These are phyloP conservation scores for Agastache rugosa DNA, from an alignment of 257 asterid genomes.

Conservation along the genomic window DNA sequence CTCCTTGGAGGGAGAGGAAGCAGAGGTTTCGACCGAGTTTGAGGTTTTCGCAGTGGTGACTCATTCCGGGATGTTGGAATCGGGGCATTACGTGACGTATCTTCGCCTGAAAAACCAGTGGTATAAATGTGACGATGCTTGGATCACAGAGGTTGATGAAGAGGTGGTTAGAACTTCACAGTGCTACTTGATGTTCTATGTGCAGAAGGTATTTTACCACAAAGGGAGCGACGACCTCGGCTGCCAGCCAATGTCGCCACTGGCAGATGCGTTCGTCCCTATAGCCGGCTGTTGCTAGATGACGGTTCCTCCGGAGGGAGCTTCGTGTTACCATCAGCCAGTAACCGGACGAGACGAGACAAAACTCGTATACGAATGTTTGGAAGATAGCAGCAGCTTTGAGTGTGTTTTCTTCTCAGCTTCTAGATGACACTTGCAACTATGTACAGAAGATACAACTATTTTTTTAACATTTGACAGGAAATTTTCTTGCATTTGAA, in stretches of 20 bases:
- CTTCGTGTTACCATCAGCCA: too few relatives aligned
- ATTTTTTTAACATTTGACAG: conserved; percentile 30
- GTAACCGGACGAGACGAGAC: too few relatives aligned
- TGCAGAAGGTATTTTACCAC: conserved; percentile 54
- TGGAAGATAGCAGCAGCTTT: neutral
- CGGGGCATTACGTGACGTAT: conserved; percentile 74
- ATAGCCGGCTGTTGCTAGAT: conserved; percentile 79
- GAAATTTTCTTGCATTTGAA: conserved; percentile 11
- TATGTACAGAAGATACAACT: conserved; percentile 29
- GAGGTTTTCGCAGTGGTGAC: conserved; percentile 83
- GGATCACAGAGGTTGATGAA: conserved; percentile 76
- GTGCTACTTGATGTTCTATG: conserved; percentile 69
- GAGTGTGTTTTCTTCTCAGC: conserved; percentile 4
- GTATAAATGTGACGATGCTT: conserved; percentile 83
- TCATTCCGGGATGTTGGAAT: conserved; percentile 79
- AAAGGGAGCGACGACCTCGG: conserved; percentile 61
- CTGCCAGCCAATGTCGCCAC: conserved; percentile 59
- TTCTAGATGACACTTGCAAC: conserved; percentile 29
- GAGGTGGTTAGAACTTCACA: conserved; percentile 67
- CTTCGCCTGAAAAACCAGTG: conserved; percentile 64
- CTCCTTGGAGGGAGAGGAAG: conserved; percentile 57
- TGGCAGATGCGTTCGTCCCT: conserved; percentile 61
- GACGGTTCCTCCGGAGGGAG: too few relatives aligned
- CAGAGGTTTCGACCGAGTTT: conserved; percentile 53
- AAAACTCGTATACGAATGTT: neutral